These are phyloP conservation scores for Orbilia quercus DNA, from an alignment of 2,329 filamentous ascomycete species.

Conservation along the genomic window DNA sequence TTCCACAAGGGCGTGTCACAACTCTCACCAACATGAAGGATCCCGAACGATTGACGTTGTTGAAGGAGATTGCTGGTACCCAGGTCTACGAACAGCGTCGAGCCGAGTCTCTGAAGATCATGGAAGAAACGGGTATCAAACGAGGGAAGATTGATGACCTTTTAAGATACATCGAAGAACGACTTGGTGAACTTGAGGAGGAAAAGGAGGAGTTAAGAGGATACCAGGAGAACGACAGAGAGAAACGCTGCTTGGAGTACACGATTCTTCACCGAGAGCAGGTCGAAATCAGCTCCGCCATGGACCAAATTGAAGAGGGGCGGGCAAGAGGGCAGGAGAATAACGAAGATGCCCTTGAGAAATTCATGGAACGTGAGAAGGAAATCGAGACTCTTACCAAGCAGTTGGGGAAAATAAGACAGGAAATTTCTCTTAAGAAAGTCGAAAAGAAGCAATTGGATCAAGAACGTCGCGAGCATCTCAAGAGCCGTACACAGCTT, in stretches of 20 bases:
- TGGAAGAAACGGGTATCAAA: conserved; percentile 96
- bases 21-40: conserved; percentile 99
- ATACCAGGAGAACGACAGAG: conserved; percentile 93
- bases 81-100: conserved; percentile 95
- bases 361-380: conserved; percentile 81
- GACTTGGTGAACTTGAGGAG: conserved; percentile 88
- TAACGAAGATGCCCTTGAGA: conserved; percentile 81
- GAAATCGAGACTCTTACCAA: conserved; percentile 78
- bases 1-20: conserved; percentile 95
- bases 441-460: conserved; percentile 89
- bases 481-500: conserved; percentile 82
- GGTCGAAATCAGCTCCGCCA: conserved; percentile 77
- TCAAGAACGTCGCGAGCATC: conserved; percentile 84
- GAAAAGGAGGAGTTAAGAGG: conserved; percentile 95
- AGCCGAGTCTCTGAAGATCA: conserved; percentile 92
- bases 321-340: conserved; percentile 85
- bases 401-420: conserved; percentile 81
- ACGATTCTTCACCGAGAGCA: conserved; percentile 93
- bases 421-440: conserved; percentile 83
- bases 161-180: conserved; percentile 89
- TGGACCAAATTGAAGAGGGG: conserved; percentile 84
- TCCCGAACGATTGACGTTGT: conserved; percentile 82
- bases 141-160: conserved; percentile 92
- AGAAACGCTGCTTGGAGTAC: conserved; percentile 91
- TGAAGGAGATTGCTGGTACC: conserved; percentile 98